Conservation (phyloP, 495 filamentous ascomycete genomes). For the Penicillium riverlandense region DNA sequence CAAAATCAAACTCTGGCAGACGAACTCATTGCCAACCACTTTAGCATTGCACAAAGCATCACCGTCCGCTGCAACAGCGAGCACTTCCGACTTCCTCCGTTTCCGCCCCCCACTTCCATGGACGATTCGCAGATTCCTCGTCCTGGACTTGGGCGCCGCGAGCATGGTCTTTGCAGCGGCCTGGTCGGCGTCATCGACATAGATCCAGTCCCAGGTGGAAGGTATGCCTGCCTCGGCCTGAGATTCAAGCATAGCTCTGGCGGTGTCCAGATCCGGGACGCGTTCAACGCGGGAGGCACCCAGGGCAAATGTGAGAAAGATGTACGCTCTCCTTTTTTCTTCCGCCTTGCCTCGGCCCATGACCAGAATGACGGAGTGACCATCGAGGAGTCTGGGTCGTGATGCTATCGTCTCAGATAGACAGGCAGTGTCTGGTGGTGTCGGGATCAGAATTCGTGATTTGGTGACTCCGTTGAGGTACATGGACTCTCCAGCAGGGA, state of each 20-base stretch:
- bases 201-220: conserved; percentile 69
- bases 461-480: conserved; percentile 72
- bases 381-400: conserved; percentile 56
- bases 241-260: conserved; percentile 44
- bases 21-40: conserved; percentile 75
- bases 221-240: conserved; percentile 28
- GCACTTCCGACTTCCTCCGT: conserved; percentile 42
- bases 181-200: conserved; percentile 59
- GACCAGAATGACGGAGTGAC: conserved; percentile 67
- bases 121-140: conserved; percentile 6
- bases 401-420: conserved; percentile 49
- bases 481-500: conserved; percentile 75
- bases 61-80: conserved; percentile 33
- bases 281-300: conserved; percentile 61
- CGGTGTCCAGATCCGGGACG: conserved; percentile 56
- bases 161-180: conserved; percentile 40
- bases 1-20: conserved; percentile 89
- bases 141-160: conserved; percentile 2
- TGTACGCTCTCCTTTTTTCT: conserved; percentile 52
- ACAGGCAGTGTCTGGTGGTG: conserved; percentile 47
- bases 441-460: conserved; percentile 58
- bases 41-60: conserved; percentile 35
- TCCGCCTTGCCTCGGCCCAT: conserved; percentile 60
- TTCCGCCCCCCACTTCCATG: conserved; percentile 26
- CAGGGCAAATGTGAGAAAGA: conserved; percentile 72